Evolutionary conservation across 306 rosid genomes (phyloP), one percentile per base, ranked within the genome.

Genomic region (Prunus campanulata): DNA sequence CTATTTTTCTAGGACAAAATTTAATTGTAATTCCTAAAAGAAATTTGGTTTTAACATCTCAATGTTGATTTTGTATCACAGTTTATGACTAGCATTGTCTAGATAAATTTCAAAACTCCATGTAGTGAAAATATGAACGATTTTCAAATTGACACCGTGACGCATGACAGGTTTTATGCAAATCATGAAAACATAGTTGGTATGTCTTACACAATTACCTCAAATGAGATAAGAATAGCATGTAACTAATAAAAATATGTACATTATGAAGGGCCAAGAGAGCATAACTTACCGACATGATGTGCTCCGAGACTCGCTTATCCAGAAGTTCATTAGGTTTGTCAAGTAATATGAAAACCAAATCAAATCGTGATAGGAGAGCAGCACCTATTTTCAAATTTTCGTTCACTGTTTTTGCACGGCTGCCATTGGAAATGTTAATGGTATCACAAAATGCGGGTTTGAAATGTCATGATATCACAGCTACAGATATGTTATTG

Each of bases 361-460:
- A 83, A 83, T 95, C 98, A 87, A 95, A 92, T 71, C 96, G 89
- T 32, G 98, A 92, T 75, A 95, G 90, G 69, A 92, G 91, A 75
- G 98, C 89, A 10, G 97, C 89, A 73, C 96, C 83, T 89, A 92
- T 92, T 85, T 95, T 95, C 91, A 95, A 83, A 84, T 95, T 95
- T 80, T 95, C 98, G 76, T 95, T 92, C 77, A 95, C 98, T 48
- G 98, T 95, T 85, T 95, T 95, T 74, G 97, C 96, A 39, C 93
- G 97, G 85, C 97, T 95, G 98, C 88, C 77, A 86, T 72, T 78
- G 77, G 29, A 62, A 72, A 47, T 22, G 27, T 55, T 35, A 52
- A 8, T 19, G 66, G 35, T 69, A 71, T 82, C 68, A 83, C 6
- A 54, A 81, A 71, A 55, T 8, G 27, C 20, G 0, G n/a, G 49